Base-by-base conservation (phyloP, 768 basidiomycete species). In the Agaricus blazei region DNA sequence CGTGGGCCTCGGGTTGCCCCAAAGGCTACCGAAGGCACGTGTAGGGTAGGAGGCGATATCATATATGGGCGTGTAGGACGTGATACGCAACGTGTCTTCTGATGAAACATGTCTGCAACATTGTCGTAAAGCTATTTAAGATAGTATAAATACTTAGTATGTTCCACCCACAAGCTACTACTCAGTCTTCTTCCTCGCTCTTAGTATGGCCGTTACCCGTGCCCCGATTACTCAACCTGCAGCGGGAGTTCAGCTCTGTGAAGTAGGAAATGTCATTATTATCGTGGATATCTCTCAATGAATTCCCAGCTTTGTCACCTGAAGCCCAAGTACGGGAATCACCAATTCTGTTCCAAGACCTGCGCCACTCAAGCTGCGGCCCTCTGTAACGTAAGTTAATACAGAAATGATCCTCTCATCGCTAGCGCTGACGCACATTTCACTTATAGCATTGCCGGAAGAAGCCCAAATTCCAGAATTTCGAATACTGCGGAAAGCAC, bases 401-500 rank as follows among this genome's bases (percentile, higher is more conserved):
- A 47, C 48, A 34, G 11, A 34, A 34, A 7, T 28, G 23, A 43
- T 14, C 9, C 23, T 9, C 14, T 23, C 37, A 2, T 45, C 5
- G 19, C 29, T 37, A 29, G 48, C 12, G 55, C 54, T 53, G 37
- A 41, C 50, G 27, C 40, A 43, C 9, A 12, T 27, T 46, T 15
- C 29, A 23, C 49, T 46, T 48, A 3, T 58, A 81, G 79, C 69
- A 78, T 58, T 87, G 85, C 61, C 77, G 81, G 58, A 74, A 75
- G 63, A 81, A 79, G 57, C 81, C 82, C 4, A 87, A 83, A 65
- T 82, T 77, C 61, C 77, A 74, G 59, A 75, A 71, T 59, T 80
- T 81, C 60, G 78, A 81, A 49, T 87, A 76, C 61, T 87, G 85
- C 56, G 81, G 85, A 52, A 82, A 83, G 73, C 81, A 77, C 51